Conservation (phyloP, 108 stramenopile genomes). For the Conticribra weissflogii region DNA sequence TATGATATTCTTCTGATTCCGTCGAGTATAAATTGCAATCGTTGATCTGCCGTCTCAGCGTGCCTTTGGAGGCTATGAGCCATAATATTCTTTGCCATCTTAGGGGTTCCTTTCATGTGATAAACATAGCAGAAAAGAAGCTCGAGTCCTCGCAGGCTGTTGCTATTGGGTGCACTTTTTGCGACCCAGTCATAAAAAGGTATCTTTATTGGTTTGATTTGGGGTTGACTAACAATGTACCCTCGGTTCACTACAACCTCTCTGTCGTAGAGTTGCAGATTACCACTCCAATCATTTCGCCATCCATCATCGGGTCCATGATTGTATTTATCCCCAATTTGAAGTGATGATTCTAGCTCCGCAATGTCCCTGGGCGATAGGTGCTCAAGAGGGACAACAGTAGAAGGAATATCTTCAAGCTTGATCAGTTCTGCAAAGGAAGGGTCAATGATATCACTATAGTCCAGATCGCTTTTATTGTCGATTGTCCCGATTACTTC, state of each 20-base stretch:
- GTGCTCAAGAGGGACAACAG: conserved; percentile 29
- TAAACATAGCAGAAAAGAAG: conserved; percentile 71
- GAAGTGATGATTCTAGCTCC: conserved; percentile 50
- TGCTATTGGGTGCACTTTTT: conserved; percentile 34
- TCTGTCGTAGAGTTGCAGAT: conserved; percentile 63
- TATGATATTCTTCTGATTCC: conserved; percentile 66
- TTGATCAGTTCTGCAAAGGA: conserved; percentile 35
- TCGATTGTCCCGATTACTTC: too few relatives aligned
- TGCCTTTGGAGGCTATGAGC: conserved; percentile 45
- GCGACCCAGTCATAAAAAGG: conserved; percentile 59
- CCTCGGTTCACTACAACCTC: conserved; percentile 69
- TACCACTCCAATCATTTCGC: conserved; percentile 83
- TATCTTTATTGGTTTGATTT: conserved; percentile 32
- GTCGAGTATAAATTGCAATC: conserved; percentile 41
- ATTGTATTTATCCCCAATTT: conserved; percentile 49
- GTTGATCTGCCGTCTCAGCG: conserved; percentile 33
- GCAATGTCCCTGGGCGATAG: conserved; percentile 27
- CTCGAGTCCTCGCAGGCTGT: conserved; percentile 52
- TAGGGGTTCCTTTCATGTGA: conserved; percentile 63
- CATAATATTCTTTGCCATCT: conserved; percentile 68
- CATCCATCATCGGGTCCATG: conserved; percentile 57
- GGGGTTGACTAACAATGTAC: conserved; percentile 31
- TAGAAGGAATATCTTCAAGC: conserved; percentile 37
- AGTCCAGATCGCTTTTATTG: conserved; percentile 12
- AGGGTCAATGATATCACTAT: conserved; percentile 24